A percentile compares a stretch with the other conserved stretches of the same genome.
Conservation (phyloP, 2,329 filamentous ascomycete species). For the Fusarium devonianum region DNA sequence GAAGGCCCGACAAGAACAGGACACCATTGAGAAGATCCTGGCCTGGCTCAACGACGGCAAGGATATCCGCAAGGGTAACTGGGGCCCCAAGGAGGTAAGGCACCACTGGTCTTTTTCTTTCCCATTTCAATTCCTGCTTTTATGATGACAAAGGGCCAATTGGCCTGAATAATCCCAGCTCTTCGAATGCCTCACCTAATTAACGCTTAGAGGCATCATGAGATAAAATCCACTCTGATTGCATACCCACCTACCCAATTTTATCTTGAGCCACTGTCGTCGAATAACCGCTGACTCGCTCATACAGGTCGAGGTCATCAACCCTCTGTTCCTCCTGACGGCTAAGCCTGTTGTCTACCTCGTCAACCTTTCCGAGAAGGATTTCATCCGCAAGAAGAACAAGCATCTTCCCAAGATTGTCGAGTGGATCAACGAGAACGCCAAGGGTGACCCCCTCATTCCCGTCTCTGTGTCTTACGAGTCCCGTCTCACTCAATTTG, state of each 20-base stretch:
- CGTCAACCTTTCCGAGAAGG: conserved; percentile 95
- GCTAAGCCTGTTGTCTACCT: conserved; percentile 98
- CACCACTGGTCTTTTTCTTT: conserved; percentile 27
- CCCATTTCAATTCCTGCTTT: conserved; percentile 45
- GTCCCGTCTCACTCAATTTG: conserved; percentile 85
- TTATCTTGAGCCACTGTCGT: conserved; percentile 9
- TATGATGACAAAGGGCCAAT: conserved; percentile 98
- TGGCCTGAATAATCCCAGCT: conserved; percentile 99
- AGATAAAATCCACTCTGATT: conserved; percentile 84
- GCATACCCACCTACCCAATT: conserved; percentile 18
- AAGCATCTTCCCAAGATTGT: conserved; percentile 95
- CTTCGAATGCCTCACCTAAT: conserved; percentile 86
- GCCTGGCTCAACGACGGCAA: conserved; percentile 85
- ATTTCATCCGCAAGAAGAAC: conserved; percentile 99
- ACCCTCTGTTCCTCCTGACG: conserved; percentile 91
- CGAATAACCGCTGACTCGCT: conserved; percentile 36
- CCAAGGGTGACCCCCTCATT: conserved; percentile 86
- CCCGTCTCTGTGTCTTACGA: conserved; percentile 93
- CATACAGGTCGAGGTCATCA: conserved; percentile 90
- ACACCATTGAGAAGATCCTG: conserved; percentile 89
- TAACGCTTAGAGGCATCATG: conserved; percentile 80
- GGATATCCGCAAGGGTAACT: conserved; percentile 89
- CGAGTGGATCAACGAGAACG: conserved; percentile 94
- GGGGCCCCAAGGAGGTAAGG: conserved; percentile 93
- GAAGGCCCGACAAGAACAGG: conserved; percentile 94